A percentile compares a stretch with the other conserved stretches of the same genome.
phyloP scores from a whole-genome alignment of 345 rosid genomes.

The Clarkia xantiana region DNA sequence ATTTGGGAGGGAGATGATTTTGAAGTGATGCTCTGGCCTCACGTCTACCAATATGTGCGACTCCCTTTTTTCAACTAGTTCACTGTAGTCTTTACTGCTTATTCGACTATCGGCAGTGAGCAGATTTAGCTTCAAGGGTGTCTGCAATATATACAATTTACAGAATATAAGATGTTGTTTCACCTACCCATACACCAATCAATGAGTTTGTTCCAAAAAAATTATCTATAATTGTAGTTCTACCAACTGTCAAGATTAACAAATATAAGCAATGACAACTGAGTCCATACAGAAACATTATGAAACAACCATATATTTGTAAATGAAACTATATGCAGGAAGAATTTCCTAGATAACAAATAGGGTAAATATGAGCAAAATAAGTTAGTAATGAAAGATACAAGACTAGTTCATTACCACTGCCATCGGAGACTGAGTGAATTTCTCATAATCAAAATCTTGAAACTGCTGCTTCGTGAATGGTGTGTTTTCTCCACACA shows the following conservation, averaged over 20 bases:
- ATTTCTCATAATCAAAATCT: conserved; percentile 74
- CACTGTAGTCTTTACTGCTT: conserved; percentile 43
- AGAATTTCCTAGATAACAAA: too few species aligned
- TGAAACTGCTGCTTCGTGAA: conserved; percentile 41
- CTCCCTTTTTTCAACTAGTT: conserved; percentile 31
- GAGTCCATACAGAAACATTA: neutral
- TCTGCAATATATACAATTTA: conserved; percentile 19
- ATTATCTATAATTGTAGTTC: too few species aligned
- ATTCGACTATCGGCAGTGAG: conserved; percentile 48
- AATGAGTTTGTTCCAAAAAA: too few species aligned
- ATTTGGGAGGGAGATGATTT: conserved; percentile 70
- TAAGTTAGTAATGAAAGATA: neutral
- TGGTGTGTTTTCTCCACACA: conserved; percentile 53
- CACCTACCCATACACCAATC: neutral
- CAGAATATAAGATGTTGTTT: neutral
- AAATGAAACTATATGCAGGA: too few species aligned
- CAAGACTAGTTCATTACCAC: conserved; percentile 21
- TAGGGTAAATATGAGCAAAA: too few species aligned
- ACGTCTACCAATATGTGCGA: conserved; percentile 57
- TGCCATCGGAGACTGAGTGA: conserved; percentile 61
- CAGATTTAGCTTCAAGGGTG: conserved; percentile 43
- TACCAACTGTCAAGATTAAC: too few species aligned
- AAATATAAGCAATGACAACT: too few species aligned
- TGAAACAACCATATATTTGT: neutral
- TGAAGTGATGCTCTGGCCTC: conserved; percentile 73